phyloP scores from a whole-genome alignment of 768 basidiomycete genomes.

The Chiua virens region DNA sequence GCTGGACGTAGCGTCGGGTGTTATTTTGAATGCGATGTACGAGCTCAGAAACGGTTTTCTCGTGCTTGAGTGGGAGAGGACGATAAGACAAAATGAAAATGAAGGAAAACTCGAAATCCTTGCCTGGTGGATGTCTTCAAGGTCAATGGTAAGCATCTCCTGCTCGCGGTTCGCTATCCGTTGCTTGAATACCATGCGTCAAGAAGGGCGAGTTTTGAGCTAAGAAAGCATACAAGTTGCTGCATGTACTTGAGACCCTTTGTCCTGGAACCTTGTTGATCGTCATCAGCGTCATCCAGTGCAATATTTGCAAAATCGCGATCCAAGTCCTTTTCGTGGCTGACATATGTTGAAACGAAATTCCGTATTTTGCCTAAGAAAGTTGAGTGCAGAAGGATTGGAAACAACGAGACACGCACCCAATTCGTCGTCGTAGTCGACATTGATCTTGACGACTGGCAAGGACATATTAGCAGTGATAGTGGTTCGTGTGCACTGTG shows the following conservation, averaged over 20 bases:
- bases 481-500: conserved; percentile 7
- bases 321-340: conserved; percentile 63
- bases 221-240: conserved; percentile 62
- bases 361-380: conserved; percentile 61
- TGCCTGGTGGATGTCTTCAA: conserved; percentile 84
- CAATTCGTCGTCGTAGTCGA: conserved; percentile 74
- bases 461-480: conserved; percentile 59
- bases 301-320: conserved; percentile 69
- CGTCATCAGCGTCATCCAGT: conserved; percentile 51
- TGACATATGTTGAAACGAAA: conserved; percentile 71
- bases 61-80: conserved; percentile 46
- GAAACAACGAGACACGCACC: conserved; percentile 36
- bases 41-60: conserved; percentile 69
- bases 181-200: conserved; percentile 56
- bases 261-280: conserved; percentile 34
- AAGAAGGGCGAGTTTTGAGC: conserved; percentile 18
- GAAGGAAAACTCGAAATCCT: conserved; percentile 18
- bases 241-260: conserved; percentile 74
- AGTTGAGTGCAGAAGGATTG: conserved; percentile 1
- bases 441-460: conserved; percentile 54
- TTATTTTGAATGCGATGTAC: conserved; percentile 80
- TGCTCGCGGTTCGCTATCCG: conserved; percentile 90
- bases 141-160: conserved; percentile 82
- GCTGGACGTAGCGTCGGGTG: conserved; percentile 82
- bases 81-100: conserved; percentile 5